phyloP scores from a whole-genome alignment of 306 rosid species.

The Crataegus laevigata region DNA sequence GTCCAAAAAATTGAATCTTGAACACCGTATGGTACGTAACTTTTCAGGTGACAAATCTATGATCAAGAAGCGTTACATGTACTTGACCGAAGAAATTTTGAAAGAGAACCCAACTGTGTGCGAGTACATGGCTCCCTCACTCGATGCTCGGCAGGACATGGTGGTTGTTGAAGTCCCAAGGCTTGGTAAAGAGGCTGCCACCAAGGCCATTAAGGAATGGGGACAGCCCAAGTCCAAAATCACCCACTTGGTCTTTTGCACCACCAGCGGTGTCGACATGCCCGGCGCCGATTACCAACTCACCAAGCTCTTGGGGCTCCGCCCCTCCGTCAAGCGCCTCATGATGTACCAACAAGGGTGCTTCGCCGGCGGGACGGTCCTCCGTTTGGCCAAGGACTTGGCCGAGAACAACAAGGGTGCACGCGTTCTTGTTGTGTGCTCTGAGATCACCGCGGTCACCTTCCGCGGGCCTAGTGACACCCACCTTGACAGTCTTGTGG shows the following conservation, averaged over 20 bases:
- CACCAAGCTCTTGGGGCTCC: slow-evolving; percentile 63
- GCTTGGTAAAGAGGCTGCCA: slow-evolving; percentile 66
- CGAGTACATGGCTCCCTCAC: slow-evolving; percentile 56
- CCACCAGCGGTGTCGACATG: slow-evolving; percentile 78
- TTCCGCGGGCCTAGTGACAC: slow-evolving; percentile 48
- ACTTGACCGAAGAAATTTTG: slow-evolving; percentile 42
- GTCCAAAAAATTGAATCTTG: not conserved
- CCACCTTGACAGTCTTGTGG: slow-evolving; percentile 55
- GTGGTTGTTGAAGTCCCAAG: slow-evolving; percentile 61
- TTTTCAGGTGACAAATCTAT: slow-evolving; percentile 51
- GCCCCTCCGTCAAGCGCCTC: slow-evolving; percentile 53
- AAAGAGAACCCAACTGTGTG: slow-evolving; percentile 43
- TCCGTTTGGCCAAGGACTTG: slow-evolving; percentile 47
- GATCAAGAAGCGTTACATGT: slow-evolving; percentile 50
- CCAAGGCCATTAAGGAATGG: slow-evolving; percentile 51
- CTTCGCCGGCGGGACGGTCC: slow-evolving; percentile 51
- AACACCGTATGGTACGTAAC: not conserved
- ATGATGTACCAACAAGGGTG: slow-evolving; percentile 77
- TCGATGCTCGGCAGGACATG: slow-evolving; percentile 71
- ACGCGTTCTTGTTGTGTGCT: slow-evolving; percentile 48
- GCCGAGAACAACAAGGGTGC: slow-evolving; percentile 55
- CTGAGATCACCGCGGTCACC: slow-evolving; percentile 44
- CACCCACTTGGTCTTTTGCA: slow-evolving; percentile 62
- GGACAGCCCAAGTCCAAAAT: slow-evolving; percentile 67
- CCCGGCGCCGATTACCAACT: slow-evolving; percentile 67